Base-by-base conservation (phyloP, 2,329 filamentous ascomycete genomes). In the Neonectria coccinea region DNA sequence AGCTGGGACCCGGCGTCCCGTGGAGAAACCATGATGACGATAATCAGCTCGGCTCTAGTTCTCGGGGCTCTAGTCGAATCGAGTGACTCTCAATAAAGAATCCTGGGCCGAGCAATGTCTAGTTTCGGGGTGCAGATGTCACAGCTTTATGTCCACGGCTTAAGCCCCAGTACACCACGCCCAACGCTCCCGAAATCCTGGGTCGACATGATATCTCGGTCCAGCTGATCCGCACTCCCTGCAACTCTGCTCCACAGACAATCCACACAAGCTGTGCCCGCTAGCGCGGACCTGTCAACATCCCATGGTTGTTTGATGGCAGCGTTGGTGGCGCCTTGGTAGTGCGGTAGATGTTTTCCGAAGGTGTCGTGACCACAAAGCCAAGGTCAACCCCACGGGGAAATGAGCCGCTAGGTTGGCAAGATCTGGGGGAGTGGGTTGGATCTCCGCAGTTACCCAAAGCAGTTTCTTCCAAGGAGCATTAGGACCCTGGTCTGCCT, bases 291-390 rank as follows among this genome's bases (percentile, higher is more conserved):
- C 33, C 11, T 31, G 12, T 48, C 29, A 14, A 10, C 1, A 44
- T 29, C 10, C 27, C 31, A 7, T 18, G 22, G 18, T 14, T 33
- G 16, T 18, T 41, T 41, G 48, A 16, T 2, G 20, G 18, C 12
- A 22, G 10, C 22, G 52, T 29, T 45, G 33, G 65, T 54, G 45
- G 61, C 54, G 45, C 56, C 31, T 8, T 47, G 31, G 25, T 36
- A 16, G 25, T 3, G 53, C 57, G 65, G 61, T 48, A 59, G 57
- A 64, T 25, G 65, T 64, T 67, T 61, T 62, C 65, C 53, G 57
- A 8, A 27, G 27, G 22, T 25, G 48, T 61, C 29, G 5, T 44
- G 31, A 58, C 27, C 33, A 10, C 29, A 31, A 27, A 33, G 16
- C 33, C 22, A 18, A 20, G 31, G 22, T 20, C 29, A 52, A 56